Percentiles rank a stretch among this genome's conserved stretches.
These are phyloP conservation scores for Rubia occidens DNA, from an alignment of 305 asterid species.

Conservation along the genomic window DNA sequence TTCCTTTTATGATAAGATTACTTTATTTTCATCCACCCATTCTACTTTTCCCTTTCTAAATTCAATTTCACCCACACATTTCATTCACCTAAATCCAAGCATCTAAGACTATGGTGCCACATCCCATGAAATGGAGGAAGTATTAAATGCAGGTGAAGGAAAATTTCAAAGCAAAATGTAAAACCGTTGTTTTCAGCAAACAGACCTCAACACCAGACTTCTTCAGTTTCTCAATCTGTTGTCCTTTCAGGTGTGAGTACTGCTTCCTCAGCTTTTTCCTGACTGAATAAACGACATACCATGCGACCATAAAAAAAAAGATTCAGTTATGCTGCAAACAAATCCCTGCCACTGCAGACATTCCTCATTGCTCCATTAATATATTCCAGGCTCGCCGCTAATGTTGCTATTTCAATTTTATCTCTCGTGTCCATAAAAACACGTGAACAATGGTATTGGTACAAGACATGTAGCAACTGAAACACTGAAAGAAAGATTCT, in stretches of 20 bases:
- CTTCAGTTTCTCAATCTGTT: conserved; percentile 85
- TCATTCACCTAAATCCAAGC: too few relatives aligned
- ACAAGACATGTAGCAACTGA: background rate
- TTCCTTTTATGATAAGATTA: too few relatives aligned
- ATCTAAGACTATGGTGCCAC: too few relatives aligned
- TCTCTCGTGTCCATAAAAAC: background rate
- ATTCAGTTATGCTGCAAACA: background rate
- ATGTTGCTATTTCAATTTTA: background rate
- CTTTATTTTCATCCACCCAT: too few relatives aligned
- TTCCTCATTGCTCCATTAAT: background rate
- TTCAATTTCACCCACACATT: too few relatives aligned
- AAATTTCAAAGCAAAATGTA: background rate
- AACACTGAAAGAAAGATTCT: background rate
- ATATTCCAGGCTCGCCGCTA: background rate
- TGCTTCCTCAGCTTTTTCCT: conserved; percentile 90
- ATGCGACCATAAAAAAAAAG: conserved; percentile 26
- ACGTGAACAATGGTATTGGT: background rate
- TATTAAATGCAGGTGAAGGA: background rate
- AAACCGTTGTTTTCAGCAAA: background rate
- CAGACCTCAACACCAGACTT: conserved; percentile 88
- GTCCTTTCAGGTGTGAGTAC: conserved; percentile 72
- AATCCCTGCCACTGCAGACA: background rate
- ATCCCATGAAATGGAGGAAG: too few relatives aligned
- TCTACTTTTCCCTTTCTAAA: too few relatives aligned
- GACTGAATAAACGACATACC: conserved; percentile 91